These are phyloP conservation scores for Pleurotus platypus DNA, from an alignment of 768 basidiomycete genomes.

Conservation along the genomic window DNA sequence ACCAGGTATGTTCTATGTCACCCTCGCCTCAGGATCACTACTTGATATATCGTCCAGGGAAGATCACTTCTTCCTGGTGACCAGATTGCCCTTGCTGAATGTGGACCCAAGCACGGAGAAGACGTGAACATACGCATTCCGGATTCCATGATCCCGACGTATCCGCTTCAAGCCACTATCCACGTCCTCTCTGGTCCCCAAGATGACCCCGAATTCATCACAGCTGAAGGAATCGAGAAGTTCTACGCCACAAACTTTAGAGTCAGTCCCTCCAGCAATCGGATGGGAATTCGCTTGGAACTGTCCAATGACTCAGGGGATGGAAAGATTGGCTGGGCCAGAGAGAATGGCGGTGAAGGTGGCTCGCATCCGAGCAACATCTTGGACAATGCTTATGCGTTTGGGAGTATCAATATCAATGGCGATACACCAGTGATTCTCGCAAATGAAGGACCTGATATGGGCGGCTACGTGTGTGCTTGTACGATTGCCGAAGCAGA, in stretches of 20 bases:
- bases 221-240: conserved; percentile 35
- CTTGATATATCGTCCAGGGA: conserved; percentile 32
- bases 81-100: conserved; percentile 37
- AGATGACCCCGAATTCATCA: conserved; percentile 54
- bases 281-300: conserved; percentile 62
- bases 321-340: conserved; percentile 46
- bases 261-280: conserved; percentile 54
- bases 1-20: conserved; percentile 36
- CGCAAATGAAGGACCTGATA: conserved; percentile 57
- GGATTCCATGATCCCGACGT: conserved; percentile 32
- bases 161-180: conserved; percentile 47
- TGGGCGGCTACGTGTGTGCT: conserved; percentile 59
- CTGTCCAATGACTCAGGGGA: conserved; percentile 10
- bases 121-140: conserved; percentile 18
- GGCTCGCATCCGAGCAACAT: conserved; percentile 70
- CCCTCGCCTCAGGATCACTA: not conserved
- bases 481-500: conserved; percentile 51
- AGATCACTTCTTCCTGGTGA: conserved; percentile 50
- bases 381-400: conserved; percentile 56
- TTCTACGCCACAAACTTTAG: conserved; percentile 55
- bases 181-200: conserved; percentile 61
- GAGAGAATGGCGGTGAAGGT: conserved; percentile 58
- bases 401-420: conserved; percentile 57
- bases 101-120: conserved; percentile 19
- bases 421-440: conserved; percentile 71